Evolutionary conservation across 768 basidiomycete genomes (phyloP).

Genomic region (Boletus bicolor): DNA sequence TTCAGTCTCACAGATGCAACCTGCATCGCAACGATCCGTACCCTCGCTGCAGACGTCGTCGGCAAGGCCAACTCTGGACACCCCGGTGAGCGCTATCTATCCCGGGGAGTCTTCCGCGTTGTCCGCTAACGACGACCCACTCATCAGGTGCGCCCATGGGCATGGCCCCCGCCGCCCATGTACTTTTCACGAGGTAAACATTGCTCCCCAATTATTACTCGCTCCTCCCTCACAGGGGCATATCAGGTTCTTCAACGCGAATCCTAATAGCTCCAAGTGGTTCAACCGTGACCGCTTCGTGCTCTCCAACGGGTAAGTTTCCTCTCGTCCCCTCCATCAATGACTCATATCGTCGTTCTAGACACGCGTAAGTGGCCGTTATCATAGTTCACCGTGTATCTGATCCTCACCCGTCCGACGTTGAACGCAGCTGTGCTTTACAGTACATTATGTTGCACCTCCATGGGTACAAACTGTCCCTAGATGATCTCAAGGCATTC

Average conservation of each 20-base stretch:
- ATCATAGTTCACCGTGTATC: neutral
- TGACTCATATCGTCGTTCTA: constrained; percentile 27
- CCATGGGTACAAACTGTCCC: constrained; percentile 84
- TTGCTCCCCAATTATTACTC: neutral
- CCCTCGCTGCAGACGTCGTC: constrained; percentile 73
- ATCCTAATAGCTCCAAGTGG: constrained; percentile 89
- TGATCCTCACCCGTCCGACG: constrained; percentile 1
- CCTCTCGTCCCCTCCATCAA: neutral
- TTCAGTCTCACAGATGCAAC: constrained; percentile 49
- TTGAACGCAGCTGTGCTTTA: constrained; percentile 70
- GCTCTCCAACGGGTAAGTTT: constrained; percentile 83
- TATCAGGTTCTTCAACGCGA: constrained; percentile 77
- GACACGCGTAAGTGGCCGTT: constrained; percentile 62
- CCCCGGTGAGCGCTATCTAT: constrained; percentile 48
- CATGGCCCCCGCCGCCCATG: constrained; percentile 80
- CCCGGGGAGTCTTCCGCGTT: neutral
- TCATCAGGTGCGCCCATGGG: constrained; percentile 85
- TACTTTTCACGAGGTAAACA: constrained; percentile 69
- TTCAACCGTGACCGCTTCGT: constrained; percentile 97
- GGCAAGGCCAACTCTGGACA: constrained; percentile 92
- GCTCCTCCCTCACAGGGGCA: neutral
- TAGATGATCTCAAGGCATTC: constrained; percentile 93
- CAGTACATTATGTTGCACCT: constrained; percentile 93
- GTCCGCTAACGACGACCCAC: constrained; percentile 5
- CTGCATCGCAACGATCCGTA: constrained; percentile 70